Conservation (phyloP, 2,329 filamentous ascomycete genomes). For the Colletotrichum neosansevieriae region DNA sequence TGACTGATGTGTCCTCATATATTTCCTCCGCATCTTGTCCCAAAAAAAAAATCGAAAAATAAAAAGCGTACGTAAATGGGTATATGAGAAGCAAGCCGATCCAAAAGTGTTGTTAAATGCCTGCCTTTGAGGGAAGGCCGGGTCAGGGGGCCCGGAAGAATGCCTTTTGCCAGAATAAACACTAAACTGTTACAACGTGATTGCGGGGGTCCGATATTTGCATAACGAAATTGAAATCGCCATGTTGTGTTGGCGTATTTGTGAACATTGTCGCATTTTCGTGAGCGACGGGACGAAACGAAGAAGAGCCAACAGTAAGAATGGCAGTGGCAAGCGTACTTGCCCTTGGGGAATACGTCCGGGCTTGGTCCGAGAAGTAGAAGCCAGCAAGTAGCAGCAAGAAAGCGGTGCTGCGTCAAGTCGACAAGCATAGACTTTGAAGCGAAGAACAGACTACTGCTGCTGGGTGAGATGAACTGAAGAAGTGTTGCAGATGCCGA, state of each 20-base stretch:
- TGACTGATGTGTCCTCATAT: slow-evolving; percentile 33
- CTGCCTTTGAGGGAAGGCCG: slow-evolving; percentile 21
- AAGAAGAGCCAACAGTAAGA: slow-evolving; percentile 38
- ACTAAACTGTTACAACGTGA: slow-evolving; percentile 34
- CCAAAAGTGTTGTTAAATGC: slow-evolving; percentile 28
- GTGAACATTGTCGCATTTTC: slow-evolving; percentile 30
- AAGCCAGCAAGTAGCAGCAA: slow-evolving; percentile 45
- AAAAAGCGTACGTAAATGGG: slow-evolving; percentile 40
- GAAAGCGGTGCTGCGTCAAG: slow-evolving; percentile 30
- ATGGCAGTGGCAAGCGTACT: slow-evolving; percentile 29
- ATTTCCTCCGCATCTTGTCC: slow-evolving; percentile 28
- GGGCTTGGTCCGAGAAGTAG: slow-evolving; percentile 46
- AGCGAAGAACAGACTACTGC: slow-evolving; percentile 29
- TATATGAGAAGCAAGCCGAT: slow-evolving; percentile 41
- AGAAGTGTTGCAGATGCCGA: slow-evolving; percentile 33
- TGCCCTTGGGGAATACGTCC: slow-evolving; percentile 15
- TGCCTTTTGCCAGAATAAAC: slow-evolving; percentile 41
- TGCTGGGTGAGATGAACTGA: slow-evolving; percentile 39
- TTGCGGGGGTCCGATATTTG: slow-evolving; percentile 22
- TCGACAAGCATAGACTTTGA: slow-evolving; percentile 37
- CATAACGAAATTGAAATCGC: slow-evolving; percentile 28
- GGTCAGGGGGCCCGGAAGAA: slow-evolving; percentile 24
- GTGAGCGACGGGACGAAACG: slow-evolving; percentile 35
- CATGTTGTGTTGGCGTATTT: slow-evolving; percentile 34
- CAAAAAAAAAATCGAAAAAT: slow-evolving; percentile 27